Base-by-base conservation (phyloP, 805 yeast species). In the Kregervanrija fluxuum region DNA sequence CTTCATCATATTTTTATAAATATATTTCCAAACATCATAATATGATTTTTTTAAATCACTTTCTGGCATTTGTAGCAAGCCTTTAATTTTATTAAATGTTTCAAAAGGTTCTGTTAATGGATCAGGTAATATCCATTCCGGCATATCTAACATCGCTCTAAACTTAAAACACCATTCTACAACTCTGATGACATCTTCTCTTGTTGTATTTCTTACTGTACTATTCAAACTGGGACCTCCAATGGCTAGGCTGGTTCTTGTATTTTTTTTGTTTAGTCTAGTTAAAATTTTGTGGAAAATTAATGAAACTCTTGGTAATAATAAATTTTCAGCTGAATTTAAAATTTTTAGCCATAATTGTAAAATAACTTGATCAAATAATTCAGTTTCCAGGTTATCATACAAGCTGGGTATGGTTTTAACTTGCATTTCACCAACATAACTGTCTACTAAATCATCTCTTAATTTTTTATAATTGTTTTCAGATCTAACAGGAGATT, bases 311-410 rank as follows among this genome's bases (percentile, higher is more conserved):
- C 85, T 78, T 0, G 98, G 98, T 5, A 91, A 63, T 4, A 89
- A 59, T 13, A 91, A 65, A 34, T 71, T 73, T 54, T 88, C 96
- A 1, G 91, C 84, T 17, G 80, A 71, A 2, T 69, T 64, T 8
- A 91, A 67, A 2, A 88, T 79, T 11, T 79, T 79, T n/a, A 68
- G 65, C 98, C 98, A 91, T 0, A 91, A 77, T 42, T 81, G 82
- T 8, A 49, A 43, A 10, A 58, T 45, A 30, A 62, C 54, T 10
- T 53, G 52, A 47, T 59, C 61, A 43, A 62, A 62, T 28, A 61
- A 50, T 16, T 54, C 56, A 3, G 63, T 60, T 44, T 62, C 66
- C 40, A 61, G 38, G 40, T 54, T 59, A 37, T 60, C 59, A 41
- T 59, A 62, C 22, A 61, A 48, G 33, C 53, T 56, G 14, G 51